These are phyloP conservation scores for Trametes maxima DNA, from an alignment of 768 basidiomycete genomes.

Conservation along the genomic window DNA sequence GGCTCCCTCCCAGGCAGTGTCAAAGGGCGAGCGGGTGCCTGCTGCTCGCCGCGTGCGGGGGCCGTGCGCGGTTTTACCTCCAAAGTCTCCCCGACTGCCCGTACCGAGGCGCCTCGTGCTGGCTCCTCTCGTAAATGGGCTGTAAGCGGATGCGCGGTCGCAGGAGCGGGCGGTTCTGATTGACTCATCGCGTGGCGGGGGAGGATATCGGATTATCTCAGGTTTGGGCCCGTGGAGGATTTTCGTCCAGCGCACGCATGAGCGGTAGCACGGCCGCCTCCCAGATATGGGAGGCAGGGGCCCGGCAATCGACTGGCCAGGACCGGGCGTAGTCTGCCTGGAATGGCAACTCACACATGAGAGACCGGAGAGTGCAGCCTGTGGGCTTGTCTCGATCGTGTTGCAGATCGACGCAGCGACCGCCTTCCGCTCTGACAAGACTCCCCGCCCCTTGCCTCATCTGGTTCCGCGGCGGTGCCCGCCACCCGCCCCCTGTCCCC, in stretches of 20 bases:
- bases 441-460: conserved; percentile 11
- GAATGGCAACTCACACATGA: conserved; percentile 6
- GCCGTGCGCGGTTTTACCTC: conserved; percentile 2
- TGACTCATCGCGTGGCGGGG: conserved; percentile 18
- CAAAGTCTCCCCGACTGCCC: conserved; percentile 12
- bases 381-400: conserved; percentile 24
- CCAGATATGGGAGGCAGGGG: conserved; percentile 4
- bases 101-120: conserved; percentile 22
- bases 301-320: neutral
- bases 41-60: neutral
- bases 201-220: conserved; percentile 18
- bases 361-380: conserved; percentile 19
- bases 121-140: conserved; percentile 18
- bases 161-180: conserved; percentile 9
- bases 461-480: conserved; percentile 18
- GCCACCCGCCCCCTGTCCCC: neutral
- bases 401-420: conserved; percentile 19
- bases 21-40: conserved; percentile 12
- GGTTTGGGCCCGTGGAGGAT: neutral
- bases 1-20: conserved; percentile 11
- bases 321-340: neutral
- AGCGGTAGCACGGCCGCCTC: neutral
- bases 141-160: conserved; percentile 17
- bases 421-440: neutral
- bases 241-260: conserved; percentile 5